A percentile compares a stretch with the other conserved stretches of the same genome.
Conservation (phyloP, 305 asterid genomes). For the Salvia sclarea region DNA sequence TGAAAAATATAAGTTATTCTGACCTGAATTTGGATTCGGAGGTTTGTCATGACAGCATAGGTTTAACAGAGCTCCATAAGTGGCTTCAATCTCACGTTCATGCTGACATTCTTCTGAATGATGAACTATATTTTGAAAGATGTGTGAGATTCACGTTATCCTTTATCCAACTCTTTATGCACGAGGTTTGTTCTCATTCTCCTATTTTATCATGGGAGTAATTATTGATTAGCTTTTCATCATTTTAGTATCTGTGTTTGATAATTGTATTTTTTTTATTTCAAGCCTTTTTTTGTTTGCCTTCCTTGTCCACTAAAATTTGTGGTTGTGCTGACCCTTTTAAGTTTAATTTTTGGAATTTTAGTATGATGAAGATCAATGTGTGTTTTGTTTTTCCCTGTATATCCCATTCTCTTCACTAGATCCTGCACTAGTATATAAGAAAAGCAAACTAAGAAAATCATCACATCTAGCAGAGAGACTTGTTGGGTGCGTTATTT, state of each 20-base stretch:
- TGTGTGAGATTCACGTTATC: conserved; percentile 54
- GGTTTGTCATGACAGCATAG: conserved; percentile 40
- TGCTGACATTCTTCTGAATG: conserved; percentile 45
- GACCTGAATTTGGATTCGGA: conserved; percentile 40
- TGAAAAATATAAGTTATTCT: conserved; percentile 29
- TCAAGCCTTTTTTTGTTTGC: neutral
- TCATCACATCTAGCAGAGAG: neutral
- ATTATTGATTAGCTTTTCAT: conserved; percentile 2
- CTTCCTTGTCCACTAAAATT: too few relatives aligned
- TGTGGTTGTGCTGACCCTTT: too few relatives aligned
- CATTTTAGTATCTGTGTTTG: neutral
- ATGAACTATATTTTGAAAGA: conserved; percentile 43
- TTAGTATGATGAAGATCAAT: neutral
- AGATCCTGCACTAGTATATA: neutral
- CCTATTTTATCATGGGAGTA: conserved; percentile 12
- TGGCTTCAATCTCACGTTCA: conserved; percentile 71
- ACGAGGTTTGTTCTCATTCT: conserved; percentile 63
- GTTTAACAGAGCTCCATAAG: conserved; percentile 51
- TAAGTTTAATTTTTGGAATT: too few relatives aligned
- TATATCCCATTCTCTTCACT: neutral
- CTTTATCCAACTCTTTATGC: conserved; percentile 82
- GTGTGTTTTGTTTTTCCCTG: neutral
- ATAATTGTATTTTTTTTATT: conserved; percentile 9
- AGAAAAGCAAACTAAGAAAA: neutral
- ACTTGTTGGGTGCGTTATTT: neutral